phyloP scores from a whole-genome alignment of 148 eudicot species.

The Silene uniflora region DNA sequence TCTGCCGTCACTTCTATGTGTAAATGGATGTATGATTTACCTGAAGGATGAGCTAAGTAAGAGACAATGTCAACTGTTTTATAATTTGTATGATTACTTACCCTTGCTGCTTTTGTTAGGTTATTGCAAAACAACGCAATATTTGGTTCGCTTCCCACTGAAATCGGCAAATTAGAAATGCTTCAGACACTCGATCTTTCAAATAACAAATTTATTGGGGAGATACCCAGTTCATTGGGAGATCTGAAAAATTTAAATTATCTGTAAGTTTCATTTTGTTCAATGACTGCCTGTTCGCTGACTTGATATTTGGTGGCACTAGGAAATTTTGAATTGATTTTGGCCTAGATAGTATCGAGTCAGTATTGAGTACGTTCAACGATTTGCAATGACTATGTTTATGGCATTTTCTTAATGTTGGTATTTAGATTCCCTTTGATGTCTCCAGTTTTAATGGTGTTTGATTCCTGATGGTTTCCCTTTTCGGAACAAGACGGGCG shows the following conservation, averaged over 20 bases:
- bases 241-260: slow-evolving; percentile 57
- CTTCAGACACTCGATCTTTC: slow-evolving; percentile 89
- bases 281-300: no score
- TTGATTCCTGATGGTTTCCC: slow-evolving; percentile 12
- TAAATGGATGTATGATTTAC: neutral
- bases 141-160: slow-evolving; percentile 61
- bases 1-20: neutral
- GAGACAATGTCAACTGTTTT: neutral
- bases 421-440: neutral
- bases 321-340: no score
- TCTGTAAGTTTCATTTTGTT: slow-evolving; percentile 50
- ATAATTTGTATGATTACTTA: neutral
- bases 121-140: slow-evolving; percentile 75
- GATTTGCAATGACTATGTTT: no score
- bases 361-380: no score
- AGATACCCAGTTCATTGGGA: slow-evolving; percentile 65
- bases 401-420: neutral
- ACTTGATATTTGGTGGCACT: neutral
- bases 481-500: slow-evolving; percentile 53
- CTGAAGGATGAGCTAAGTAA: neutral
- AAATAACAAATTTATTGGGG: slow-evolving; percentile 52
- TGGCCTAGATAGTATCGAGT: no score
- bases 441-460: neutral
- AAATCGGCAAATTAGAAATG: slow-evolving; percentile 60
- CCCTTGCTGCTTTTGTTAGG: slow-evolving; percentile 31